These are phyloP conservation scores for Tricholomella constricta DNA, from an alignment of 768 basidiomycete species.

Conservation along the genomic window DNA sequence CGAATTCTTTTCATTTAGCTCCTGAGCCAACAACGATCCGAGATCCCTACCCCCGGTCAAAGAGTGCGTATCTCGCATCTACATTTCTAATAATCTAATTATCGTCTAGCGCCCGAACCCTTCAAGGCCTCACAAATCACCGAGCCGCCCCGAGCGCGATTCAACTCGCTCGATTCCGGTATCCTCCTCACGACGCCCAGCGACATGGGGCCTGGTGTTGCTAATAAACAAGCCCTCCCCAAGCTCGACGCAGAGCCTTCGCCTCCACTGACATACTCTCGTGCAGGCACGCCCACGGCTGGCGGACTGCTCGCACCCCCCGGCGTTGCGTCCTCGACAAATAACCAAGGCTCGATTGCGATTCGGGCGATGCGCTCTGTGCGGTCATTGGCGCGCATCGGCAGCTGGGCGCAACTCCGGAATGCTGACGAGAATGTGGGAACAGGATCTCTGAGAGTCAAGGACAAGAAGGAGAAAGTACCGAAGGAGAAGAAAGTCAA, in stretches of 20 bases:
- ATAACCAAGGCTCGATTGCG: constrained; percentile 65
- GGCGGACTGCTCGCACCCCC: constrained; percentile 42
- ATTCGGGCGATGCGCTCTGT: constrained; percentile 79
- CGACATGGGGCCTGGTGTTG: constrained; percentile 29
- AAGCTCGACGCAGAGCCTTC: constrained; percentile 13
- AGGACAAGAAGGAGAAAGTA: constrained; percentile 6
- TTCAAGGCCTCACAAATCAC: constrained; percentile 29
- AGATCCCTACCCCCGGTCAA: constrained; percentile 37
- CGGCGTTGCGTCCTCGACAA: constrained; percentile 13
- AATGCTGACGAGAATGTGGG: constrained; percentile 32
- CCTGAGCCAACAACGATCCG: constrained; percentile 32
- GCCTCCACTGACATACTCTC: constrained; percentile 27
- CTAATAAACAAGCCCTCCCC: background rate
- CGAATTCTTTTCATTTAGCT: constrained; percentile 24
- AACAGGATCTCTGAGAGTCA: background rate
- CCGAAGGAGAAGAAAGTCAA: constrained; percentile 28
- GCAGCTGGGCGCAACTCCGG: constrained; percentile 68
- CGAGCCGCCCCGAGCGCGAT: constrained; percentile 47
- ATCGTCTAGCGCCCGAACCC: constrained; percentile 48
- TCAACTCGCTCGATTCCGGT: constrained; percentile 61
- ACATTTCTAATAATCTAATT: constrained; percentile 1
- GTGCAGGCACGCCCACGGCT: constrained; percentile 38
- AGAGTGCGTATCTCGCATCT: constrained; percentile 31
- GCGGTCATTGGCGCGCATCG: constrained; percentile 68
- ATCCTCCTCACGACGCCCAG: constrained; percentile 35